A percentile compares a stretch with the other conserved stretches of the same genome.
Evolutionary conservation across 192 early-diverging fungal species (phyloP).

Genomic region (Backusella circina): DNA sequence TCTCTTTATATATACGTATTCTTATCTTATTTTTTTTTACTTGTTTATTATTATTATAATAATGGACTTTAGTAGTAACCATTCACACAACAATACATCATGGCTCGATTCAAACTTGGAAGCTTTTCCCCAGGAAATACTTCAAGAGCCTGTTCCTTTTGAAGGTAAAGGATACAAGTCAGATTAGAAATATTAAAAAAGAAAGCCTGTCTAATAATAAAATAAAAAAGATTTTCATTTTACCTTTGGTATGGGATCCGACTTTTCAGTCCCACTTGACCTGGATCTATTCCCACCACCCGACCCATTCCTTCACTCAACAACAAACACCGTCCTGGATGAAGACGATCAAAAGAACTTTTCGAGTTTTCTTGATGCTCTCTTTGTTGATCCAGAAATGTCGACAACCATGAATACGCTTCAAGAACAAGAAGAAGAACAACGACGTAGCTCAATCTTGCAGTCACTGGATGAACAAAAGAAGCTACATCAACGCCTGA

Average conservation of each 20-base stretch:
- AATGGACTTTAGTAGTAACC: neutral
- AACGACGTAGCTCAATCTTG: slow-evolving; percentile 9
- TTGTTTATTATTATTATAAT: neutral
- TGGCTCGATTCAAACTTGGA: neutral
- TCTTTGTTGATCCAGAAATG: slow-evolving; percentile 47
- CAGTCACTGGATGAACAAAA: slow-evolving; percentile 17
- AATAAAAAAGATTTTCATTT: slow-evolving; percentile 29
- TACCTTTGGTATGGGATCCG: slow-evolving; percentile 30
- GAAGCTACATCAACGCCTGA: neutral
- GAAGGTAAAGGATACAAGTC: slow-evolving; percentile 11
- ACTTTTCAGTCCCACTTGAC: slow-evolving; percentile 21
- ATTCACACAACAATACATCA: neutral
- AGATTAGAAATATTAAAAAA: neutral
- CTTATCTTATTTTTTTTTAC: neutral
- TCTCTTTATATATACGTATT: neutral
- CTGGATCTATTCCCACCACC: slow-evolving; percentile 12
- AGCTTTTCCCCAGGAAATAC: neutral
- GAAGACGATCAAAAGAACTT: slow-evolving; percentile 45
- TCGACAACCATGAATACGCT: neutral
- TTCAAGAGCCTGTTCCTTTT: slow-evolving; percentile 30
- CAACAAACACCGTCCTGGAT: slow-evolving; percentile 24
- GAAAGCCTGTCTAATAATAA: neutral
- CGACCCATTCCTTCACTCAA: neutral
- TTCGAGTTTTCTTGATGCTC: slow-evolving; percentile 42
- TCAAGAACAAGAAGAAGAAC: slow-evolving; percentile 19